Evolutionary conservation across 2,329 filamentous ascomycete genomes (phyloP).

Genomic region (Eutypella sp.): DNA sequence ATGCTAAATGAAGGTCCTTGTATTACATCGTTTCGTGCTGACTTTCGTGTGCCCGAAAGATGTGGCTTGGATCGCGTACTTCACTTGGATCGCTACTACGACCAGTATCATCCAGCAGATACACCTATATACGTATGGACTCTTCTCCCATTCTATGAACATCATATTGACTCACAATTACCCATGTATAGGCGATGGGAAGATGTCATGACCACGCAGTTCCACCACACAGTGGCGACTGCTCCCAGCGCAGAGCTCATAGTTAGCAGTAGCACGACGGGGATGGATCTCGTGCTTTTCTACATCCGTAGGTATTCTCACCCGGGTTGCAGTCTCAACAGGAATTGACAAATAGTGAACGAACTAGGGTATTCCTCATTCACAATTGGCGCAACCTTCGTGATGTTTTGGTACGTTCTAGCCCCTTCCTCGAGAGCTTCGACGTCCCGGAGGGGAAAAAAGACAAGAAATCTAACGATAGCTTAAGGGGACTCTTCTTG

Average conservation of each 20-base stretch:
- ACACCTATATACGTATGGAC: conserved; percentile 11
- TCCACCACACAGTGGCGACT: conserved; percentile 4
- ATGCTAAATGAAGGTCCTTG: not conserved
- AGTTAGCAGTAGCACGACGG: conserved; percentile 6
- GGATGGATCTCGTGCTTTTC: conserved; percentile 11
- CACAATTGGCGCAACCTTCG: conserved; percentile 10
- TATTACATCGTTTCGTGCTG: not conserved
- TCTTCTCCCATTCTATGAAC: not conserved
- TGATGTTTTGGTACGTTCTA: conserved; percentile 10
- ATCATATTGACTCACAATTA: too few species aligned
- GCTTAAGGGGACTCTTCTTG: conserved; percentile 12
- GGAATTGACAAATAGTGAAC: not conserved
- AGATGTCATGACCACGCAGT: conserved; percentile 9
- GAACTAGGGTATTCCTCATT: conserved; percentile 9
- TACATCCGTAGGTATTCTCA: conserved; percentile 10
- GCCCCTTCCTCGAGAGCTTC: not conserved
- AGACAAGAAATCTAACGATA: not conserved
- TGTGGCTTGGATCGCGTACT: conserved; percentile 14
- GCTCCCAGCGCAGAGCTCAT: conserved; percentile 8
- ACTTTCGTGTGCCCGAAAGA: conserved; percentile 4
- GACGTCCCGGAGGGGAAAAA: not conserved
- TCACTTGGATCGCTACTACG: conserved; percentile 11
- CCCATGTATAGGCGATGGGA: conserved; percentile 5
- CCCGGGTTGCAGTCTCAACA: not conserved
- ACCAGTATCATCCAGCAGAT: conserved; percentile 14